Conservation (phyloP, 768 basidiomycete genomes). For the Lactifluus piperatus region DNA sequence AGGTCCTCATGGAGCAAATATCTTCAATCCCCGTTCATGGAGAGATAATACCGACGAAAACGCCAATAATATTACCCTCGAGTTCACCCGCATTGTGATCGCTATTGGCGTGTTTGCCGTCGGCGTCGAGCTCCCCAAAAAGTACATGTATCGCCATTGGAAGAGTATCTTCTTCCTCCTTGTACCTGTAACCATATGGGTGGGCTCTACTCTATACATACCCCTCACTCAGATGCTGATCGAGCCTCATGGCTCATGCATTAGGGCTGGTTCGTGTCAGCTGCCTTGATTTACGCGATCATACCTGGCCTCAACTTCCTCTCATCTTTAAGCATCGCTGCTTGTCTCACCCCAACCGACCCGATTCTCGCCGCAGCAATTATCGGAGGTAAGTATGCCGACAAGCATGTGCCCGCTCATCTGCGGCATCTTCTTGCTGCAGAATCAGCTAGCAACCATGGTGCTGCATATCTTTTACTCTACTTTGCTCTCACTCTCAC, state of each 20-base stretch:
- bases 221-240: neutral
- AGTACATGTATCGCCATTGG: constrained; percentile 93
- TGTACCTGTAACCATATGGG: constrained; percentile 78
- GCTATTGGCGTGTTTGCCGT: constrained; percentile 98
- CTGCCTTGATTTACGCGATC: constrained; percentile 82
- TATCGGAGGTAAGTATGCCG: constrained; percentile 92
- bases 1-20: constrained; percentile 76
- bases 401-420: constrained; percentile 91
- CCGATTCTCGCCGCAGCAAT: constrained; percentile 90
- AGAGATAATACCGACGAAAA: constrained; percentile 36
- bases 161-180: constrained; percentile 79
- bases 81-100: constrained; percentile 85
- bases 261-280: constrained; percentile 92
- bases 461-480: constrained; percentile 92
- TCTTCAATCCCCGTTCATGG: constrained; percentile 82
- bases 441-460: constrained; percentile 93
- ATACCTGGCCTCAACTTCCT: constrained; percentile 87
- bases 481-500: constrained; percentile 84
- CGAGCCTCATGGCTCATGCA: constrained; percentile 1
- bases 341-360: constrained; percentile 91
- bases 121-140: constrained; percentile 94
- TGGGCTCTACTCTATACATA: constrained; percentile 30
- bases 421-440: constrained; percentile 54
- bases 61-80: constrained; percentile 77
- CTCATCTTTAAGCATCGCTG: constrained; percentile 81